phyloP scores from a whole-genome alignment of 1,284 basidiomycete genomes.

The Ganoderma leucocontextum region DNA sequence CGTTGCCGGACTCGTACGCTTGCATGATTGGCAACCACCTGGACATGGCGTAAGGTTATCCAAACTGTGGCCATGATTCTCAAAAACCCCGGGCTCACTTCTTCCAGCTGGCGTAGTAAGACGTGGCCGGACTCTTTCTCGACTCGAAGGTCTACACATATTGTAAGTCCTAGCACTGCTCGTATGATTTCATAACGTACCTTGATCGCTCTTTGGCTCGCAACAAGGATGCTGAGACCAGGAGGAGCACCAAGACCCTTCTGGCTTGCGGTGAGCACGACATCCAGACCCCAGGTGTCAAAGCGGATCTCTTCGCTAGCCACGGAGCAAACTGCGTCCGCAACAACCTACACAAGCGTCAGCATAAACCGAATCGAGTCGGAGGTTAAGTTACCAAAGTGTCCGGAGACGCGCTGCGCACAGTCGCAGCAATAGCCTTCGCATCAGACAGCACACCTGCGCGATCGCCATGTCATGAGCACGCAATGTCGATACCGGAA shows the following conservation, averaged over 20 bases:
- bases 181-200: conserved; percentile 40
- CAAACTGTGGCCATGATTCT: background rate
- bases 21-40: conserved; percentile 96
- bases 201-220: conserved; percentile 83
- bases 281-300: conserved; percentile 94
- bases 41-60: background rate
- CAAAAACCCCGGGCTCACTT: conserved; percentile 53
- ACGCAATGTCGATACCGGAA: background rate
- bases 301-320: conserved; percentile 96
- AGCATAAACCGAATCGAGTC: background rate
- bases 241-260: conserved; percentile 98
- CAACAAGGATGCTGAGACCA: conserved; percentile 88
- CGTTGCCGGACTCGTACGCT: conserved; percentile 78
- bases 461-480: conserved; percentile 17
- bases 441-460: conserved; percentile 87
- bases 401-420: conserved; percentile 84
- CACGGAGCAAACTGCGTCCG: conserved; percentile 96
- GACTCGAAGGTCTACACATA: conserved; percentile 65
- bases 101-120: conserved; percentile 93
- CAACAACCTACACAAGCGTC: conserved; percentile 60
- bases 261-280: conserved; percentile 91
- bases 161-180: conserved; percentile 5
- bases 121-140: conserved; percentile 75
- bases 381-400: conserved; percentile 66
- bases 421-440: conserved; percentile 79